These are phyloP conservation scores for Oxyria digyna DNA, from an alignment of 148 eudicot genomes.

Conservation along the genomic window DNA sequence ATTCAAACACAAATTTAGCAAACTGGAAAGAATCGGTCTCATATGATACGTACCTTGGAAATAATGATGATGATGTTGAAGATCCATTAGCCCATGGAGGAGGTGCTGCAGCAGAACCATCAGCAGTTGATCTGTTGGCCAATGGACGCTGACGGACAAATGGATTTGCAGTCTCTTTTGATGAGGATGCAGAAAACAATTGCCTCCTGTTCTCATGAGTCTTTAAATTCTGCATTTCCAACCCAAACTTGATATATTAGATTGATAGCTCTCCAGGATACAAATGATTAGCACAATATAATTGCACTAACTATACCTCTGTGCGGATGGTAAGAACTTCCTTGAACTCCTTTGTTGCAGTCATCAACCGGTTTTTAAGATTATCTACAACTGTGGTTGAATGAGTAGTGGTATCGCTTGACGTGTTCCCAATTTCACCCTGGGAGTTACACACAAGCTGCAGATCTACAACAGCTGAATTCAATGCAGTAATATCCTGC, in stretches of 20 bases:
- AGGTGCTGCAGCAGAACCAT: conserved; percentile 29
- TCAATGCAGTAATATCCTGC: conserved; percentile 74
- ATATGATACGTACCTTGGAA: conserved; percentile 38
- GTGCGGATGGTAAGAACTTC: conserved; percentile 78
- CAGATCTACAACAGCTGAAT: conserved; percentile 63
- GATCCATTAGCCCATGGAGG: conserved; percentile 66
- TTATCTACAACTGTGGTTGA: conserved; percentile 77
- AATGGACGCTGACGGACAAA: conserved; percentile 71
- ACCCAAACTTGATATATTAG: background rate
- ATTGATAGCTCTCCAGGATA: background rate
- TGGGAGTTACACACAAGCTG: conserved; percentile 56
- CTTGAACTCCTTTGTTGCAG: conserved; percentile 68
- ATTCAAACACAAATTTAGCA: background rate
- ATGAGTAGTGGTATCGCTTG: conserved; percentile 56
- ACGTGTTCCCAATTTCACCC: conserved; percentile 48
- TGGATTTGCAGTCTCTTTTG: conserved; percentile 52
- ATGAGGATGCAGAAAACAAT: conserved; percentile 46
- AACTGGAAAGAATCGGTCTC: background rate
- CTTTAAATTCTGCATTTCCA: conserved; percentile 44
- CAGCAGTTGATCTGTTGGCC: conserved; percentile 35
- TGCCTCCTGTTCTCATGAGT: conserved; percentile 63
- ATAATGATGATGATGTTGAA: conserved; percentile 42
- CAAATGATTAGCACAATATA: background rate
- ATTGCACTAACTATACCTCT: conserved; percentile 31
- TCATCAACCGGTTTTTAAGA: conserved; percentile 67